phyloP scores from a whole-genome alignment of 1,139 yeast genomes.

The Maudiozyma humilis region DNA sequence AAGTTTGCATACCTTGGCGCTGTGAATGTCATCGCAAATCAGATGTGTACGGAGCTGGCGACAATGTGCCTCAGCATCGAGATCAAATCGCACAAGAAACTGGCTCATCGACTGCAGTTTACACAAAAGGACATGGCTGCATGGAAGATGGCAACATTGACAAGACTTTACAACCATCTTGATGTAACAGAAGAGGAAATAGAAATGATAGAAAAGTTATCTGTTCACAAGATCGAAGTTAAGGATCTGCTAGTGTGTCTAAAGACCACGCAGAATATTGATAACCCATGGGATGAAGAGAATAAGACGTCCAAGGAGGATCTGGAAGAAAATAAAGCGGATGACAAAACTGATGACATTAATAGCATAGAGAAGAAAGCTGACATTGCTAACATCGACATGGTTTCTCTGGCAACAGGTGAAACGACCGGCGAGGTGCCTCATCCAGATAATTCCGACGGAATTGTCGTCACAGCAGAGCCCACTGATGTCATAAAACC shows the following conservation, averaged over 20 bases:
- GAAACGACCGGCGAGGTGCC: neutral
- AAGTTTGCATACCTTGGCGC: conserved; percentile 89
- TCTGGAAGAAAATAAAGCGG: neutral
- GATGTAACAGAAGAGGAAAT: conserved; percentile 66
- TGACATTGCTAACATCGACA: neutral
- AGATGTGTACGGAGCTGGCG: conserved; percentile 75
- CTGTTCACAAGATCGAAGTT: conserved; percentile 75
- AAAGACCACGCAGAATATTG: conserved; percentile 37
- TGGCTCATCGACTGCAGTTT: conserved; percentile 53
- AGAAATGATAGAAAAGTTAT: conserved; percentile 77
- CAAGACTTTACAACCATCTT: conserved; percentile 73
- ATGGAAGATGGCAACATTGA: conserved; percentile 74
- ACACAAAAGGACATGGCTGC: conserved; percentile 74
- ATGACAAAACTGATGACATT: neutral
- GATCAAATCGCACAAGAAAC: conserved; percentile 36
- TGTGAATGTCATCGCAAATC: conserved; percentile 63
- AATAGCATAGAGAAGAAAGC: neutral
- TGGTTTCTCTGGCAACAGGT: conserved; percentile 1
- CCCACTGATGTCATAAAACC: conserved; percentile 29
- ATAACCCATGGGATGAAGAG: conserved; percentile 34
- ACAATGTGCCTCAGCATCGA: conserved; percentile 46
- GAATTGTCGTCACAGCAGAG: conserved; percentile 2
- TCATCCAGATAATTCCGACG: neutral
- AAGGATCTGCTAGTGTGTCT: conserved; percentile 60
- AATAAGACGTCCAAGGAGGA: neutral